Conservation (phyloP, 768 basidiomycete species). For the Brasilioporus rufonigricans region DNA sequence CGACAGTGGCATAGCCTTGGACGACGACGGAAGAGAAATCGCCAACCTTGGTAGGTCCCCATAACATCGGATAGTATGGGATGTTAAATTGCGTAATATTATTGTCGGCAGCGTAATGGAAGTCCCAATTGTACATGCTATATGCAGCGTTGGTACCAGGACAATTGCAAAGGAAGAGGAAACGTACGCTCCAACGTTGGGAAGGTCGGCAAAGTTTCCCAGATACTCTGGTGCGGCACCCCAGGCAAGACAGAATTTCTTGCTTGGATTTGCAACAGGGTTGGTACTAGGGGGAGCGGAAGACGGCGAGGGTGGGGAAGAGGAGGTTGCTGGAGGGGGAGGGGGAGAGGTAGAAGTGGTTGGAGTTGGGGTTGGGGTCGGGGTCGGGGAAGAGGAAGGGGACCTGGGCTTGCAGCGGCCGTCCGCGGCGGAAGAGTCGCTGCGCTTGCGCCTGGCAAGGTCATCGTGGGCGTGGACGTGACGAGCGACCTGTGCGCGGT, state of each 20-base stretch:
- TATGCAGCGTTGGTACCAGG: neutral
- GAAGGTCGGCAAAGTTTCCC: slow-evolving; percentile 39
- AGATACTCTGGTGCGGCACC: slow-evolving; percentile 29
- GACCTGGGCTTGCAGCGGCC: slow-evolving; percentile 61
- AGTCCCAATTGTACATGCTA: slow-evolving; percentile 65
- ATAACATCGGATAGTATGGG: slow-evolving; percentile 55
- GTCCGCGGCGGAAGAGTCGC: slow-evolving; percentile 22
- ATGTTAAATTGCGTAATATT: neutral
- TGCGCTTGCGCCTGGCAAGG: slow-evolving; percentile 49
- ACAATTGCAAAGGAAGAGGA: neutral
- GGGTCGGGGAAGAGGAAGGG: slow-evolving; percentile 18
- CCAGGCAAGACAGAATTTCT: slow-evolving; percentile 65
- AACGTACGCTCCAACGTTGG: slow-evolving; percentile 43
- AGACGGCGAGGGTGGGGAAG: neutral
- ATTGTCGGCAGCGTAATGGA: too few species aligned
- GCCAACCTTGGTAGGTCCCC: slow-evolving; percentile 40
- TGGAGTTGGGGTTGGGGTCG: neutral
- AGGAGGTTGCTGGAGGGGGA: neutral
- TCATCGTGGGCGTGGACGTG: slow-evolving; percentile 44
- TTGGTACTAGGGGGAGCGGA: slow-evolving; percentile 3
- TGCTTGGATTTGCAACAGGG: slow-evolving; percentile 9
- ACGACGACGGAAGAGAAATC: too few species aligned
- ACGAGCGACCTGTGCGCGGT: slow-evolving; percentile 41
- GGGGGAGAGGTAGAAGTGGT: neutral
- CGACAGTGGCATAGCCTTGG: neutral